Evolutionary conservation across 2,329 filamentous ascomycete species (phyloP).

Genomic region (Cladophialophora exuberans): DNA sequence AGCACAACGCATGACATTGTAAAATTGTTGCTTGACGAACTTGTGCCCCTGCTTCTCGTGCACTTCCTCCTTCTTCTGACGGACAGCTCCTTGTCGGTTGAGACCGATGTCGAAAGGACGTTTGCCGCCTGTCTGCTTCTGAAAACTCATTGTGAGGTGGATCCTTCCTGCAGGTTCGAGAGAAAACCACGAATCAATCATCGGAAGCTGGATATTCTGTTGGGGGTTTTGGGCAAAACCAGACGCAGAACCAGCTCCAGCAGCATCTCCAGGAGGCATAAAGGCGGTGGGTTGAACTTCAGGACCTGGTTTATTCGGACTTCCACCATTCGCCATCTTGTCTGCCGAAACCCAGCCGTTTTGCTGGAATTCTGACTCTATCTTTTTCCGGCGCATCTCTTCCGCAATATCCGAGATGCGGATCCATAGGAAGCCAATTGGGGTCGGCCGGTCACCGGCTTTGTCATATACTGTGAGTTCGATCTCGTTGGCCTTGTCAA

Average conservation of each 20-base stretch:
- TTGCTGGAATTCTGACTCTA: conserved; percentile 92
- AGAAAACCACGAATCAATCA: conserved; percentile 94
- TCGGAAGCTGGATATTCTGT: conserved; percentile 35
- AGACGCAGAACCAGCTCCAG: conserved; percentile 42
- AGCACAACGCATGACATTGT: conserved; percentile 99
- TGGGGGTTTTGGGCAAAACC: conserved; percentile 38
- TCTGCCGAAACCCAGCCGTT: conserved; percentile 98
- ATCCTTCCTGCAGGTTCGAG: conserved; percentile 92
- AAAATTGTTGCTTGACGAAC: conserved; percentile 97
- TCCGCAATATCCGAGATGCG: conserved; percentile 96
- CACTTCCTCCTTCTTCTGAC: conserved; percentile 96
- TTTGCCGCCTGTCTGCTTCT: conserved; percentile 84
- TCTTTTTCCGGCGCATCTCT: conserved; percentile 95
- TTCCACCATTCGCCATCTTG: conserved; percentile 73
- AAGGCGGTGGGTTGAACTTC: conserved; percentile 47
- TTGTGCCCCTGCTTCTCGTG: conserved; percentile 99
- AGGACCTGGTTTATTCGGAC: conserved; percentile 54
- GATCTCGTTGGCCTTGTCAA: conserved; percentile 98
- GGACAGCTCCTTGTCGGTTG: conserved; percentile 91
- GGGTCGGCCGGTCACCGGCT: conserved; percentile 83
- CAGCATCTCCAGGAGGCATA: conserved; percentile 38
- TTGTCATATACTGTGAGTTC: conserved; percentile 98
- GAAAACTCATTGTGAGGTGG: conserved; percentile 86
- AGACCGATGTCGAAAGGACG: conserved; percentile 85
- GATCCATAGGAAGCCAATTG: conserved; percentile 95